Evolutionary conservation across 805 yeast species (phyloP), one percentile per base, ranked within the genome.

Genomic region (Cephaloascus albidus): DNA sequence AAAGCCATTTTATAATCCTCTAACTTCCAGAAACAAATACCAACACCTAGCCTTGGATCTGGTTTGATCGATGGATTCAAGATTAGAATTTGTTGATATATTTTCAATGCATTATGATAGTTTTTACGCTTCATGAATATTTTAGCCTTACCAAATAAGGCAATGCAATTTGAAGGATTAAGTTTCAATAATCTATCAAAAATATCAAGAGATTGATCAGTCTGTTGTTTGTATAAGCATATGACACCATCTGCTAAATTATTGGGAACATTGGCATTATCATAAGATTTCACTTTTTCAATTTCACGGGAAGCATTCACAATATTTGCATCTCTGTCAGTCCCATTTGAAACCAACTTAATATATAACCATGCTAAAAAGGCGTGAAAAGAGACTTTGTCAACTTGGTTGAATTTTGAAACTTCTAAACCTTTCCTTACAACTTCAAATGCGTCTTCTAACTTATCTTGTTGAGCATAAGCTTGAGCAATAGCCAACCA

Each of bases 21-120:
- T 44, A 93, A 64, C 43, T 76, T 76, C 97, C 97, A 93, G 55
- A 81, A 90, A 58, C 97, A 89, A 46, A 93, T 64, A 28, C 98
- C 99, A 44, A 90, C 77, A 20, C 97, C 99, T 43, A 93, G 73
- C 58, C 99, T 72, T 16, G 97, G 94, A 61, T 90, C 97, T 3
- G 97, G 97, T 48, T 74, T 74, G 48, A 83, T 63, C 30, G 82
- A 55, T 2, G 97, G 97, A 45, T 87, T 81, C 37, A 80, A 67
- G 27, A 81, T 70, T 46, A 93, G 66, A 5, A 85, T 80, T 46
- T 82, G 84, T 65, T 93, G 99, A 60, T 85, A 93, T 26, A 85
- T 57, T 55, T 81, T 81, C 50, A 93, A 70, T 14, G 96, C 88
- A 4, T 73, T 78, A 18, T 72, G 57, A 57, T 79, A 88, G 54